phyloP scores from a whole-genome alignment of 2,329 filamentous ascomycete species.

The Hymenoscyphus fructigenus region DNA sequence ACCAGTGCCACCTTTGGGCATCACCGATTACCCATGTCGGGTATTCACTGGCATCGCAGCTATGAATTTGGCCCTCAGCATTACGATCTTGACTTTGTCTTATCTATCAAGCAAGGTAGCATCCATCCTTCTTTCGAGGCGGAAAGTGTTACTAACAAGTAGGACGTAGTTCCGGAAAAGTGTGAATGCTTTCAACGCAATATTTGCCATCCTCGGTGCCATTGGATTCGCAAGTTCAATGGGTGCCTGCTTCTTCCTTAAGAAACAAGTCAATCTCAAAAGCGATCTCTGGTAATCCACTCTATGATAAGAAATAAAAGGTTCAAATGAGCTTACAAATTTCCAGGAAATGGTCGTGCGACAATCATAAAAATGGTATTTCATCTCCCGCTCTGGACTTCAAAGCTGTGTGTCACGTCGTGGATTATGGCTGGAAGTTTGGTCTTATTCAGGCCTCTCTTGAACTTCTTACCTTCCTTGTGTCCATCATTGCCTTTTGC shows the following conservation, averaged over 20 bases:
- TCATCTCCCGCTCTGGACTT: constrained; percentile 24
- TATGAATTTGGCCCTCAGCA: constrained; percentile 22
- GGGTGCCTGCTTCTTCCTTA: constrained; percentile 23
- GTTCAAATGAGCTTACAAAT: background rate
- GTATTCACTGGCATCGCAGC: constrained; percentile 19
- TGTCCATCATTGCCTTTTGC: constrained; percentile 21
- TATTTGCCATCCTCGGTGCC: constrained; percentile 23
- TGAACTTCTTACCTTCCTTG: constrained; percentile 25
- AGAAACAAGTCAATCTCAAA: constrained; percentile 15
- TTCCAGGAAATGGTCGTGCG: constrained; percentile 26
- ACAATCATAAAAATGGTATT: constrained; percentile 21
- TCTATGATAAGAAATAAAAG: background rate
- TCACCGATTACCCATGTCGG: constrained; percentile 24
- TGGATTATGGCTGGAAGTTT: constrained; percentile 27
- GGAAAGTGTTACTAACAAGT: background rate
- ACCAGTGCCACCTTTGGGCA: constrained; percentile 12
- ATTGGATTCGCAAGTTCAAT: constrained; percentile 25
- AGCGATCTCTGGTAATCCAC: constrained; percentile 23
- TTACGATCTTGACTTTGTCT: constrained; percentile 18
- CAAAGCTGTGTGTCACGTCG: constrained; percentile 20
- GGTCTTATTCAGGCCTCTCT: constrained; percentile 26
- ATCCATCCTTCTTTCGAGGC: background rate
- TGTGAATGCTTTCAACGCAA: constrained; percentile 19
- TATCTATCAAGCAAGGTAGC: constrained; percentile 24
- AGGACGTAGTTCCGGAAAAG: constrained; percentile 21